Percentiles rank a stretch among this genome's conserved stretches.
Conservation (phyloP, 2,329 filamentous ascomycete genomes). For the Trichoderma polysporum region DNA sequence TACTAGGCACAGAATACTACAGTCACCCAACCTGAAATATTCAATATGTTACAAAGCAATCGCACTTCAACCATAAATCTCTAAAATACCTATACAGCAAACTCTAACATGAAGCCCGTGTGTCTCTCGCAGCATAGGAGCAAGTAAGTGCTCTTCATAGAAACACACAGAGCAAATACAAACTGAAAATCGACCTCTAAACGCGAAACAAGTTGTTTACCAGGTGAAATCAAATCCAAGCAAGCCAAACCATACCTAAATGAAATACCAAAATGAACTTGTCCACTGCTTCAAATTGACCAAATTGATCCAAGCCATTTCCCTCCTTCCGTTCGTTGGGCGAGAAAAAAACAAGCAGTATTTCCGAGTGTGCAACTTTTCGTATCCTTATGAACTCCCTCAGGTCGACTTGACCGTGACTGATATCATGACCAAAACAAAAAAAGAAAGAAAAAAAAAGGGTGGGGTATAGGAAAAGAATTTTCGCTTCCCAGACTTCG, state of each 20-base stretch:
- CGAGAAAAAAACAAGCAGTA: neutral
- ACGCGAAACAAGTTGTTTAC: neutral
- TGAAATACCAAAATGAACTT: neutral
- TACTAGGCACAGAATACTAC: neutral
- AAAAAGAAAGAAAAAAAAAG: neutral
- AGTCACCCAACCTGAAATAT: neutral
- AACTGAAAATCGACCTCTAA: neutral
- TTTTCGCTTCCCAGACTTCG: neutral
- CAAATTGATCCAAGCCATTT: neutral
- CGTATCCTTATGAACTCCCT: neutral
- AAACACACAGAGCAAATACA: neutral
- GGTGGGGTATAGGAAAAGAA: neutral
- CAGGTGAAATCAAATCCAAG: neutral
- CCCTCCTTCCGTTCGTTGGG: too few species aligned
- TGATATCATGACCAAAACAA: neutral
- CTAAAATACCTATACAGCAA: neutral
- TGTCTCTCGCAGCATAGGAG: neutral
- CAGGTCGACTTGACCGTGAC: neutral
- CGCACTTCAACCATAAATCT: neutral
- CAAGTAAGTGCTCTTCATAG: neutral
- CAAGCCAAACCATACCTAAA: neutral
- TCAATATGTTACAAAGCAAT: neutral
- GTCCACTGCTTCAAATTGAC: neutral
- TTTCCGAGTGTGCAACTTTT: neutral
- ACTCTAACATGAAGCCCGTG: neutral